A percentile compares a stretch with the other conserved stretches of the same genome.
These are phyloP conservation scores for Penicillium desertorum DNA, from an alignment of 495 filamentous ascomycete genomes.

Conservation along the genomic window DNA sequence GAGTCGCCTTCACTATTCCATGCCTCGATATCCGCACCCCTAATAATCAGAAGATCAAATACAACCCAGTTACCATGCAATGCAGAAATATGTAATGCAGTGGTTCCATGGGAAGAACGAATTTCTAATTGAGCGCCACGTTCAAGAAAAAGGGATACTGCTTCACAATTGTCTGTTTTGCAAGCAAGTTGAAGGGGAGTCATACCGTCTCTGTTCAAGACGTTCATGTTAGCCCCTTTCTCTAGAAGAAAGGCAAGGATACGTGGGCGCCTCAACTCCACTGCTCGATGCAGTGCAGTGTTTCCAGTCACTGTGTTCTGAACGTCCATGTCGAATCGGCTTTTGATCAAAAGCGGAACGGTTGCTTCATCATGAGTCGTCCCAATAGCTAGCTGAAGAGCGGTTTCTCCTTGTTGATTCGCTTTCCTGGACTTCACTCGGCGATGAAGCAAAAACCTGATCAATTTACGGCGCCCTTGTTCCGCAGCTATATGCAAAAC, in stretches of 20 bases:
- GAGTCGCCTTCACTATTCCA: constrained; percentile 32
- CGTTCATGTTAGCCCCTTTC: constrained; percentile 27
- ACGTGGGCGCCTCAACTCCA: constrained; percentile 25
- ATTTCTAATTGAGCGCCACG: constrained; percentile 26
- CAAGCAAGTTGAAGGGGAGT: constrained; percentile 37
- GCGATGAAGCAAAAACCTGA: constrained; percentile 26
- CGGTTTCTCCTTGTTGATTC: constrained; percentile 19
- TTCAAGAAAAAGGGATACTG: constrained; percentile 31
- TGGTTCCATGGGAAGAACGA: constrained; percentile 24
- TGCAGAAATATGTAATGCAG: constrained; percentile 33
- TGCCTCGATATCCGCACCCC: constrained; percentile 37
- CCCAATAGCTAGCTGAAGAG: constrained; percentile 33
- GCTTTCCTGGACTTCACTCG: constrained; percentile 22
- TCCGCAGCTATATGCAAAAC: constrained; percentile 33
- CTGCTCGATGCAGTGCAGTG: constrained; percentile 37
- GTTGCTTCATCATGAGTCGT: constrained; percentile 33
- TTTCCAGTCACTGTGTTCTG: constrained; percentile 32
- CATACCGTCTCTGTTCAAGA: constrained; percentile 26
- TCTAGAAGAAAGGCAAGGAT: constrained; percentile 35
- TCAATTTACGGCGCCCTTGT: constrained; percentile 30
- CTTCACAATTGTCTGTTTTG: constrained; percentile 35
- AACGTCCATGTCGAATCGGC: constrained; percentile 25
- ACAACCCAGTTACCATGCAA: constrained; percentile 30
- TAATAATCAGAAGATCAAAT: constrained; percentile 34
- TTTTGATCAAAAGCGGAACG: constrained; percentile 31